Evolutionary conservation across 176 grass and related monocot genomes (phyloP).

Genomic region (Thinopyrum elongatum): DNA sequence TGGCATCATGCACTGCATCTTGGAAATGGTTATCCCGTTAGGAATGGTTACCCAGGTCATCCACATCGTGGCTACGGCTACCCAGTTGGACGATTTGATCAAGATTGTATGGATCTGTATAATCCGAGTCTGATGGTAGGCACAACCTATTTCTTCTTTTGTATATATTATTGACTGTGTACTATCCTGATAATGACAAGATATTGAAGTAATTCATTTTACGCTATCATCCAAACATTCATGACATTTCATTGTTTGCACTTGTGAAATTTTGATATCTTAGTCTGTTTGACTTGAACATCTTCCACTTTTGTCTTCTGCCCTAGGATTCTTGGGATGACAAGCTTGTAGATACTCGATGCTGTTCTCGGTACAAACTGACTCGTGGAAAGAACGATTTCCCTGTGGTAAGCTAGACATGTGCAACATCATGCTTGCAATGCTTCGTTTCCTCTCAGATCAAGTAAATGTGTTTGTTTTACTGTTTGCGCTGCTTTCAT

Average conservation of each 20-base stretch:
- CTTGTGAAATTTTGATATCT: conserved; percentile 14
- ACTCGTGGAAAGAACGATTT: not conserved
- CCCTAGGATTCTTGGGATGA: not conserved
- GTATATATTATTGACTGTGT: not conserved
- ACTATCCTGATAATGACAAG: not conserved
- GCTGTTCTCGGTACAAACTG: not conserved
- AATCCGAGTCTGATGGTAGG: conserved; percentile 17
- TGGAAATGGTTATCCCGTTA: too few relatives aligned
- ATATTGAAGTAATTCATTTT: not conserved
- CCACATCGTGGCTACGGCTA: not conserved
- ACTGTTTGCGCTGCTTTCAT: not conserved
- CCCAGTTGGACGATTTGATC: not conserved
- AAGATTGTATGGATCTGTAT: not conserved
- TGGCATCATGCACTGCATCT: not conserved
- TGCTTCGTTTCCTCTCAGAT: not conserved
- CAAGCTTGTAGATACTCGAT: not conserved
- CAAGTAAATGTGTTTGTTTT: not conserved
- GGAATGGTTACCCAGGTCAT: not conserved
- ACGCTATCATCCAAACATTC: not conserved
- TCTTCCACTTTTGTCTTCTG: conserved; percentile 16
- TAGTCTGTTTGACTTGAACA: not conserved
- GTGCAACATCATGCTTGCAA: not conserved
- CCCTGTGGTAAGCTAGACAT: conserved; percentile 38
- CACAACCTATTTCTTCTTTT: not conserved
- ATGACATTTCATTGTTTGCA: not conserved